Base-by-base conservation (phyloP, 78 protist genomes). In the Emiliania huxleyi region DNA sequence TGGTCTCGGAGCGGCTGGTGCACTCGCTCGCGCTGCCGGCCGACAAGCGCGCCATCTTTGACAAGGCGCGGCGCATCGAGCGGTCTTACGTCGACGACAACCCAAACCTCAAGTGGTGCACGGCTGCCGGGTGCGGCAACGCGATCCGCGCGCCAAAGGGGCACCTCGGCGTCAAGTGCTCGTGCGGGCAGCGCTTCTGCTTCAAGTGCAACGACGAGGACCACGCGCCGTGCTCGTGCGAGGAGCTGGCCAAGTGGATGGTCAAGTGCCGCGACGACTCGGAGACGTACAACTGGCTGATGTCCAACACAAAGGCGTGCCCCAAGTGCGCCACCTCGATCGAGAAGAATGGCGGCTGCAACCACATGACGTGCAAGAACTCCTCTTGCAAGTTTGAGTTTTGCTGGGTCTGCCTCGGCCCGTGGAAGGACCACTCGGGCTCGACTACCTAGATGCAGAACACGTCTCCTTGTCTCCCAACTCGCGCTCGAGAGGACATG, bases 341-440 rank as follows among this genome's bases (percentile, higher is more conserved):
- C 62, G 97, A 97, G 91, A 97, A 97, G 94, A 96, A 94, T 37
- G 98, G 96, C n/a, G 98, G 98, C 19, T 97, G 98, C 93, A 97
- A 97, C 87, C 98, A 97, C 95, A 96, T 97, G 96, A 92, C 93
- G 42, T 96, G 97, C 87, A 49, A 52, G 49, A n/a, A 12, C 46
- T 11, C 29, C 81, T 1, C 26, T 23, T 97, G 98, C 92, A 2
- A 33, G 73, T 90, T 92, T 88, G 97, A 97, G 79, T 97, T 95
- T 26, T 97, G 98, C 92, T 97, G 98, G 98, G 94, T 96, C 33
- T 97, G 98, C 84, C 2, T 23, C 21, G 95, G 91, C 37, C 85
- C 40, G 37, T 97, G 98, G 98, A 69, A 40, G 25, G 79, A 94
- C 22, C 98, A 97, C 77, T 29, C 91, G 25, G 91, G 77, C 25